These are phyloP conservation scores for Aspergillus arachidicola DNA, from an alignment of 2,329 filamentous ascomycete species.

Conservation along the genomic window DNA sequence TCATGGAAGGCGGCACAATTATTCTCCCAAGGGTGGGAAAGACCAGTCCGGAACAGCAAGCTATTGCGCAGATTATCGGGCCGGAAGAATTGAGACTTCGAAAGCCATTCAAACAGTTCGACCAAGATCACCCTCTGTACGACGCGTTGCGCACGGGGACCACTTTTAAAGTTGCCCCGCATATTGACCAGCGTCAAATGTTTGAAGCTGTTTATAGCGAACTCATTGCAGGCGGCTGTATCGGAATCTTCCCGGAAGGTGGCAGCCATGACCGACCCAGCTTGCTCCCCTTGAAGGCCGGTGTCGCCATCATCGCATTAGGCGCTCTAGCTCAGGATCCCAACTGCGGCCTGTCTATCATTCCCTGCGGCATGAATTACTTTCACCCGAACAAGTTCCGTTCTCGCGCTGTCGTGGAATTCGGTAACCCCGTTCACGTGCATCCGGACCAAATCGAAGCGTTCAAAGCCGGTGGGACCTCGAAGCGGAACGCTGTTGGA, in stretches of 20 bases:
- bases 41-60: constrained; percentile 70
- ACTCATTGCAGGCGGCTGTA: constrained; percentile 79
- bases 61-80: constrained; percentile 79
- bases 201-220: constrained; percentile 91
- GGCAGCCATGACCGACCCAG: constrained; percentile 94
- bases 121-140: constrained; percentile 67
- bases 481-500: constrained; percentile 80
- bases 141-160: constrained; percentile 70
- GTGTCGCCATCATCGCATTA: constrained; percentile 96
- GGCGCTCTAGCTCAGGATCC: constrained; percentile 84
- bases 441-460: constrained; percentile 79
- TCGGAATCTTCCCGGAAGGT: constrained; percentile 96
- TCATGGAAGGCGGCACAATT: constrained; percentile 77
- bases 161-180: constrained; percentile 84
- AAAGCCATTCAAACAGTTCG: constrained; percentile 70
- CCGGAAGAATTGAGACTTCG: constrained; percentile 83
- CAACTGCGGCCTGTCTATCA: constrained; percentile 86
- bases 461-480: constrained; percentile 72
- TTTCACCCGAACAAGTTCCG: constrained; percentile 99
- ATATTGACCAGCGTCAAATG: constrained; percentile 90
- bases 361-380: constrained; percentile 98
- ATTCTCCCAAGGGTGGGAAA: constrained; percentile 85
- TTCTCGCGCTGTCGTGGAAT: constrained; percentile 92
- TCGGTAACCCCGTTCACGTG: constrained; percentile 85
- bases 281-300: constrained; percentile 88